Percentiles rank a stretch among this genome's conserved stretches.
These are phyloP conservation scores for Bisporella sp. DNA, from an alignment of 2,329 filamentous ascomycete species.

Conservation along the genomic window DNA sequence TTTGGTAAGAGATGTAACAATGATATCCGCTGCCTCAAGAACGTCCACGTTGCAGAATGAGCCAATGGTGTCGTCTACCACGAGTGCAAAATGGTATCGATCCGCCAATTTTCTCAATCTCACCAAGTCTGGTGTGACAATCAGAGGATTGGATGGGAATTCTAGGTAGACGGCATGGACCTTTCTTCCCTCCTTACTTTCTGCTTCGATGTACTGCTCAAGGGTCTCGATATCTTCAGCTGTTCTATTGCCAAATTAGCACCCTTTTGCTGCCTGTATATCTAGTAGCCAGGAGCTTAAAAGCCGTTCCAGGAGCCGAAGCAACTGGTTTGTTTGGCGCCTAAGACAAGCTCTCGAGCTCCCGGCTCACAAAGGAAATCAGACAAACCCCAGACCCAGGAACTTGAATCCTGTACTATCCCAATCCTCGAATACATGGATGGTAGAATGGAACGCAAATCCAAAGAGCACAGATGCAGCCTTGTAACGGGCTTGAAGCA, in stretches of 20 bases:
- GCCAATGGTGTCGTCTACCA: conserved; percentile 32
- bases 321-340: no score
- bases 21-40: conserved; percentile 36
- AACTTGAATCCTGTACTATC: conserved; percentile 35
- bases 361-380: no score
- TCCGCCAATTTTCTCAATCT: conserved; percentile 34
- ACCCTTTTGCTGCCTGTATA: no score
- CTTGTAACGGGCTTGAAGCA: conserved; percentile 29
- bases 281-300: no score
- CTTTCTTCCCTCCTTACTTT: conserved; percentile 24
- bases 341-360: no score
- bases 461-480: conserved; percentile 39
- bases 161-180: conserved; percentile 35
- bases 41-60: conserved; percentile 37
- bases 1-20: conserved; percentile 50
- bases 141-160: conserved; percentile 40
- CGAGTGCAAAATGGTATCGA: conserved; percentile 24
- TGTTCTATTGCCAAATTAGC: conserved; percentile 35
- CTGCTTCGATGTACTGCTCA: conserved; percentile 36
- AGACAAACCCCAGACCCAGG: no score
- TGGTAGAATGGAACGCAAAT: conserved; percentile 44
- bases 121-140: conserved; percentile 34
- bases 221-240: conserved; percentile 35
- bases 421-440: conserved; percentile 38
- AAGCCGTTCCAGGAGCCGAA: no score